Base-by-base conservation (phyloP, 148 eudicot genomes). In the Arbutus unedo region DNA sequence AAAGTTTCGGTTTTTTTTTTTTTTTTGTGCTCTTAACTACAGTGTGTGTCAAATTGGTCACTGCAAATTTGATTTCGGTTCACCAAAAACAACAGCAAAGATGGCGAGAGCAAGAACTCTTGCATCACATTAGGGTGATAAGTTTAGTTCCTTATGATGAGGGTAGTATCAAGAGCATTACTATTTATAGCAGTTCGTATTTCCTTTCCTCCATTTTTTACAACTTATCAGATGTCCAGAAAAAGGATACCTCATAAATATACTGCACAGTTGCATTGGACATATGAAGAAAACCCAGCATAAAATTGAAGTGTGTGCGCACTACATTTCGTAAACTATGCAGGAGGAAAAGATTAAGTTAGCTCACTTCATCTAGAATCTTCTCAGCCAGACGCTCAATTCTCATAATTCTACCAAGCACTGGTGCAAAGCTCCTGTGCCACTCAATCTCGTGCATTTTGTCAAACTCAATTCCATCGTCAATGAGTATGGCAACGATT, bases 321-420 rank as follows among this genome's bases (percentile, higher is more conserved):
- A n/a, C 57, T 73, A 72, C 50, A 16, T 68, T 67, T 53, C 2
- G 18, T 53, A 25, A 21, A 43, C 54, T 13, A 70, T 44, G 8
- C 81, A 13, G 8, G 45, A 66, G 49, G 54, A 60, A 49, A 59
- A 43, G 43, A 77, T 5, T 2, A 54, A 84, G 7, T 21, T 44
- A 76, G 77, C 96, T 90, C 78, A 96, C 99, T 82, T 91, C 87
- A 79, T 93, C 88, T 55, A 96, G 90, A 78, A 93, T 93, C 83
- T 89, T 85, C 91, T 90, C 94, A 76, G 99, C 99, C 60, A 94
- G 79, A 75, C 82, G 90, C 87, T 96, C 99, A 44, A 96, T 93
- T 87, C 98, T 89, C 78, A 96, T 76, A 81, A 96, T 92, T 84
- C 98, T 89, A 81, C 97, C 98, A 75, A 93, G 93, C 81, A 88